Conservation (phyloP, 495 filamentous ascomycete genomes). For the Aspergillus baeticus region DNA sequence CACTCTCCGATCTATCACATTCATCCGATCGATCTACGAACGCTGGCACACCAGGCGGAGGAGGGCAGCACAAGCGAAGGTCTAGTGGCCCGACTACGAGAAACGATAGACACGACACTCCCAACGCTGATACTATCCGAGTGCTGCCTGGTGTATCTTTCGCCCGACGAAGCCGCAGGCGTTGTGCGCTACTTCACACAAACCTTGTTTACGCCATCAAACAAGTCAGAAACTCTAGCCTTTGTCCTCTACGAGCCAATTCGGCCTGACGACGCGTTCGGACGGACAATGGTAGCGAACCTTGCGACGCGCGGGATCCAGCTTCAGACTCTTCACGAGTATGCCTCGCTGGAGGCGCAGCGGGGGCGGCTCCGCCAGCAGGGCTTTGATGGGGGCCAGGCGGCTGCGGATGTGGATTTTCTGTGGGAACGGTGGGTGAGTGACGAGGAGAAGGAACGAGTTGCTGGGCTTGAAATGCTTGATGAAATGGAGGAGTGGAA, state of each 20-base stretch:
- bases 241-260: constrained; percentile 89
- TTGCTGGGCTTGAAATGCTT: constrained; percentile 77
- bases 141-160: constrained; percentile 90
- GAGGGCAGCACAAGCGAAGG: background rate
- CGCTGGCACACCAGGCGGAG: constrained; percentile 33
- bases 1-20: constrained; percentile 60
- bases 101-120: constrained; percentile 47
- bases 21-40: constrained; percentile 80
- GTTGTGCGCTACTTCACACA: constrained; percentile 69
- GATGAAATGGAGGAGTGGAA: constrained; percentile 97
- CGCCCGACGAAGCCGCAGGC: constrained; percentile 54
- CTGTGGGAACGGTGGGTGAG: constrained; percentile 76
- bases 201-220: constrained; percentile 37
- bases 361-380: constrained; percentile 57
- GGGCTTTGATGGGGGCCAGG: constrained; percentile 56
- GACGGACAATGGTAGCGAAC: constrained; percentile 86
- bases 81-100: constrained; percentile 17
- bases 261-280: constrained; percentile 78
- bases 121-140: constrained; percentile 89
- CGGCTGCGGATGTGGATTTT: constrained; percentile 66
- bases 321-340: constrained; percentile 77
- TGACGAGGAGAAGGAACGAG: constrained; percentile 73
- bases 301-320: constrained; percentile 80
- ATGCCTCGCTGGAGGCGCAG: constrained; percentile 64
- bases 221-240: constrained; percentile 39